Base-by-base conservation (phyloP, 2,329 filamentous ascomycete genomes). In the Cryphonectria carpinicola region DNA sequence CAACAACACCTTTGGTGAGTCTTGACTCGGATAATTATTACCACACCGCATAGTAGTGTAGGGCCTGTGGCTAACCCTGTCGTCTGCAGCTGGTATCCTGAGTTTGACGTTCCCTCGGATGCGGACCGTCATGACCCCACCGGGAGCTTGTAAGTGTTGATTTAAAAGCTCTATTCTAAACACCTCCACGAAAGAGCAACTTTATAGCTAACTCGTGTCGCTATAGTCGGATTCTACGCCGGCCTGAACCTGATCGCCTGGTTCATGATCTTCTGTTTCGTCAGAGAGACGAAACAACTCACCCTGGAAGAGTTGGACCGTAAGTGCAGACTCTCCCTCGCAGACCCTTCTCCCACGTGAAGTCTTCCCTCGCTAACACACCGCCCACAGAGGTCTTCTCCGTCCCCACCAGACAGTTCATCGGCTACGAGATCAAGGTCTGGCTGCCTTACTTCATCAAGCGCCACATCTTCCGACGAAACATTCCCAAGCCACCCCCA, bases 261-360 rank as follows among this genome's bases (percentile, higher is more conserved):
- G 32, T 69, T 85, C 49, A 83, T 89, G 79, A 88, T 89, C 58
- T 88, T 89, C 77, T 79, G 88, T 35, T 85, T 82, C 75, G 80
- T 89, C 3, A 86, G 87, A 0, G 88, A 90, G 77, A 90, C 88
- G 17, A 90, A 90, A 78, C 86, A 88, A 75, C 82, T 83, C 43
- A 88, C 86, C 1, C 78, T 85, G 14, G 86, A 88, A 76, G 87
- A 89, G 76, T 79, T 92, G 49, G 89, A 92, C 74, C 70, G 70
- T 71, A 69, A 69, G 70, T 41, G 10, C 22, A 28, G 28, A 10
- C 19, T 41, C 41, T 1, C 13, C 7, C 32, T 14, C 19, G 22
- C 22, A 11, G 14, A 58, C 25, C n/a, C 14, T 10, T 19, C 13
- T 19, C 25, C 35, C 14, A 32, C 19, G 25, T 58, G 54, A 28